A percentile compares a stretch with the other conserved stretches of the same genome.
Conservation (phyloP, 495 filamentous ascomycete genomes). For the Neurospora tetrasperma region DNA sequence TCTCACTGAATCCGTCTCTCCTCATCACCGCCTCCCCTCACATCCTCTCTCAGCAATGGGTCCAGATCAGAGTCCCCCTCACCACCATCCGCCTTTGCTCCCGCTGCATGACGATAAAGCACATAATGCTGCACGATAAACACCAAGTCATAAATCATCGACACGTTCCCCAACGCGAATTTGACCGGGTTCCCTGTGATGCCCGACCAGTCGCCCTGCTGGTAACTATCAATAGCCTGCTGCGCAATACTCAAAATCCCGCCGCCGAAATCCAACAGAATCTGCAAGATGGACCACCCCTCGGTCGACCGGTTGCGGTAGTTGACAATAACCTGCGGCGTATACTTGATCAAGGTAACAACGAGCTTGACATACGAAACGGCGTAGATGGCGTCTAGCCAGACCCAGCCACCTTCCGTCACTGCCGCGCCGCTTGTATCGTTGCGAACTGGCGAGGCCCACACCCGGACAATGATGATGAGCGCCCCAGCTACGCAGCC, state of each 20-base stretch:
- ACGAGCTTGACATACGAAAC: slow-evolving; percentile 82
- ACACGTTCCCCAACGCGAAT: slow-evolving; percentile 71
- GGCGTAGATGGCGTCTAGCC: slow-evolving; percentile 54
- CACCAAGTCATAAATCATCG: slow-evolving; percentile 73
- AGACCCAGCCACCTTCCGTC: slow-evolving; percentile 25
- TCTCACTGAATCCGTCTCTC: slow-evolving; percentile 25
- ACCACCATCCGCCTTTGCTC: slow-evolving; percentile 18
- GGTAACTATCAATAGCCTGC: slow-evolving; percentile 69
- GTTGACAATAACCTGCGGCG: slow-evolving; percentile 77
- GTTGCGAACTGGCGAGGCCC: slow-evolving; percentile 44
- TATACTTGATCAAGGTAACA: slow-evolving; percentile 82
- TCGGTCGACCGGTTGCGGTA: slow-evolving; percentile 69
- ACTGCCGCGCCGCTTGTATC: slow-evolving; percentile 9
- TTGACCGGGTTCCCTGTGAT: slow-evolving; percentile 89
- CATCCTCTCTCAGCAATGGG: slow-evolving; percentile 23
- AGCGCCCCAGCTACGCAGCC: slow-evolving; percentile 52
- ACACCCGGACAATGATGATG: slow-evolving; percentile 45
- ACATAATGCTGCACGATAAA: slow-evolving; percentile 86
- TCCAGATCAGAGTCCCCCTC: slow-evolving; percentile 8
- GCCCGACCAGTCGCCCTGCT: slow-evolving; percentile 81
- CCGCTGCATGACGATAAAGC: slow-evolving; percentile 44
- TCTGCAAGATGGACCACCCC: slow-evolving; percentile 81
- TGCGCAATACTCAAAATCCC: slow-evolving; percentile 77
- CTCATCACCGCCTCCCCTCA: slow-evolving; percentile 20
- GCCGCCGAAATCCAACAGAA: slow-evolving; percentile 74